phyloP scores from a whole-genome alignment of 2,329 filamentous ascomycete genomes.

The Pseudogymnoascus sp. region DNA sequence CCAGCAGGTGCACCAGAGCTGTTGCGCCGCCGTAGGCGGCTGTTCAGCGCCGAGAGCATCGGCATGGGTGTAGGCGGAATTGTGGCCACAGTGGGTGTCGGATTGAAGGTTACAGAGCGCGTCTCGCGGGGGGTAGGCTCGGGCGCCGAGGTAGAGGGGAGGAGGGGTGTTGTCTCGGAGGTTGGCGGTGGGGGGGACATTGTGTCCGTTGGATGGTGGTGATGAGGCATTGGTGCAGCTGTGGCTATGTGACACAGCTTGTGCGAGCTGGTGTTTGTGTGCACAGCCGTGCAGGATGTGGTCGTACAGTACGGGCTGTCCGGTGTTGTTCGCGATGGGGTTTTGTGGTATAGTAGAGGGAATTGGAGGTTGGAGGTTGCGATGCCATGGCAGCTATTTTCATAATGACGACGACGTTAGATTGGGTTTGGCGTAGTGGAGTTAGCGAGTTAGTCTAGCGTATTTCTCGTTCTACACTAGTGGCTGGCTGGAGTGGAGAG shows the following conservation, averaged over 20 bases:
- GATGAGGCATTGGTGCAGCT: not conserved
- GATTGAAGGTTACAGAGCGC: conserved; percentile 61
- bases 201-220: not conserved
- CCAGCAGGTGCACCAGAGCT: conserved; percentile 59
- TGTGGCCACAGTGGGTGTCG: conserved; percentile 55
- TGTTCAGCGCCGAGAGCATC: conserved; percentile 75
- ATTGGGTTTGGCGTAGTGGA: conserved; percentile 5
- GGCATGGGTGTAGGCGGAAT: conserved; percentile 39
- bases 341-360: not conserved
- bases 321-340: not conserved
- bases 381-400: conserved; percentile 7
- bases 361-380: not conserved
- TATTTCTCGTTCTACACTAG: not conserved
- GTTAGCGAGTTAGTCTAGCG: not conserved
- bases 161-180: conserved; percentile 9
- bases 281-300: not conserved
- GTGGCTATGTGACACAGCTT: not conserved
- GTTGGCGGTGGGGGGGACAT: conserved; percentile 2
- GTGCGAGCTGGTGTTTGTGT: not conserved
- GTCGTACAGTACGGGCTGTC: not conserved
- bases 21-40: conserved; percentile 76
- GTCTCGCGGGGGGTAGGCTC: conserved; percentile 15
- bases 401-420: not conserved
- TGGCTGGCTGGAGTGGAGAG: not conserved
- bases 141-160: not conserved